phyloP scores from a whole-genome alignment of 257 asterid species.

The Parsonsia alboflavescens region DNA sequence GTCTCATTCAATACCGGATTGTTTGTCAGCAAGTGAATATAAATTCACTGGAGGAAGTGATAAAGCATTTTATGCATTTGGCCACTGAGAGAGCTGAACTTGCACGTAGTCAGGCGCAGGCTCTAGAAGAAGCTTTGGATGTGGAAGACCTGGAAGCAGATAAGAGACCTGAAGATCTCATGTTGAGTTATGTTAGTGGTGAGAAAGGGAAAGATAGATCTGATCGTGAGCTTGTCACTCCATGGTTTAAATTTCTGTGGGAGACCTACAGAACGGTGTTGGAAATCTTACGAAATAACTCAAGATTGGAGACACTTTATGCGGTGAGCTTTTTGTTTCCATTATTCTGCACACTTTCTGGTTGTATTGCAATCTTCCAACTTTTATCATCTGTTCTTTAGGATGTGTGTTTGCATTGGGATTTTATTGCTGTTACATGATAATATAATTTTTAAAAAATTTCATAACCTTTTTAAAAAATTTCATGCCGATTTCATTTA shows the following conservation, averaged over 20 bases:
- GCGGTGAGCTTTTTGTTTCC: slow-evolving; percentile 38
- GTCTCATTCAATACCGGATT: slow-evolving; percentile 86
- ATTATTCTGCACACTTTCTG: not conserved
- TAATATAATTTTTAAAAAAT: too few relatives aligned
- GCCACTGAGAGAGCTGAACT: slow-evolving; percentile 86
- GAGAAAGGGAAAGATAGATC: slow-evolving; percentile 95
- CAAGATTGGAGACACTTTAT: slow-evolving; percentile 66
- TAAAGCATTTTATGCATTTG: slow-evolving; percentile 92
- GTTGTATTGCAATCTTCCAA: not conserved
- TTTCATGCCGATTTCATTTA: too few relatives aligned
- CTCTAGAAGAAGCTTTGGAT: slow-evolving; percentile 83
- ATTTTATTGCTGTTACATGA: not conserved
- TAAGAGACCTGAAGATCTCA: slow-evolving; percentile 89
- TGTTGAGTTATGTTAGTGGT: slow-evolving; percentile 95
- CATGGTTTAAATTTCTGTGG: slow-evolving; percentile 88
- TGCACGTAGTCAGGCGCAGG: slow-evolving; percentile 81
- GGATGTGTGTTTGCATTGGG: not conserved
- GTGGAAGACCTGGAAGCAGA: slow-evolving; percentile 92
- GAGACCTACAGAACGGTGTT: slow-evolving; percentile 79
- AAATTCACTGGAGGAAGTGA: slow-evolving; percentile 82
- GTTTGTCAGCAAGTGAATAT: slow-evolving; percentile 94
- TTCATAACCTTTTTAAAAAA: too few relatives aligned
- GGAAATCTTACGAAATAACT: slow-evolving; percentile 72
- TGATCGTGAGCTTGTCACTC: slow-evolving; percentile 86
- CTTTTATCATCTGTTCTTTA: not conserved